phyloP scores from a whole-genome alignment of 768 basidiomycete species.

The Tephrocybe sp. region DNA sequence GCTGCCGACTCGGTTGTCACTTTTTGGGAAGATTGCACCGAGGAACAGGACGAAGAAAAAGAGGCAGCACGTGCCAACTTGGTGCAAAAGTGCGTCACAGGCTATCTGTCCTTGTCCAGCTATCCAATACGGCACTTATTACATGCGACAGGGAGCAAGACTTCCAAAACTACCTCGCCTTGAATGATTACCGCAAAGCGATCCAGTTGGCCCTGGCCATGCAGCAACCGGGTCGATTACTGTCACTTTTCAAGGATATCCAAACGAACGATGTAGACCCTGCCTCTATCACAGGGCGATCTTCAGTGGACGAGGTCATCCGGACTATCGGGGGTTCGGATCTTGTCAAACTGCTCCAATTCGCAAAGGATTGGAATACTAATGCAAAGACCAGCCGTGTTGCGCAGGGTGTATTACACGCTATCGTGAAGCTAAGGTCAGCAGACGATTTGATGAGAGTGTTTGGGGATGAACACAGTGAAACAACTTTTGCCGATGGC shows the following conservation, averaged over 20 bases:
- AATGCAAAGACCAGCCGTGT: constrained; percentile 82
- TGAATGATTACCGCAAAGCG: constrained; percentile 89
- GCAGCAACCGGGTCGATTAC: constrained; percentile 88
- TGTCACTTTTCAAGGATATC: constrained; percentile 75
- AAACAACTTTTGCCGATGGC: constrained; percentile 28
- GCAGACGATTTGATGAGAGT: constrained; percentile 73
- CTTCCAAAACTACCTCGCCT: constrained; percentile 82
- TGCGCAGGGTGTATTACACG: constrained; percentile 82
- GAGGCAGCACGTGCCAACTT: constrained; percentile 69
- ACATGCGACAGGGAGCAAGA: constrained; percentile 97
- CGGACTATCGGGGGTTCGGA: constrained; percentile 69
- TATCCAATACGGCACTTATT: constrained; percentile 9
- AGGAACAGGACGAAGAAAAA: constrained; percentile 75
- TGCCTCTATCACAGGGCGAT: constrained; percentile 61
- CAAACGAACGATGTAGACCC: constrained; percentile 27
- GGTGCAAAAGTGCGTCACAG: constrained; percentile 71
- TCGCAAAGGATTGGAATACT: constrained; percentile 94
- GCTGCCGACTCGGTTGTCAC: constrained; percentile 96
- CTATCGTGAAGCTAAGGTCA: constrained; percentile 74
- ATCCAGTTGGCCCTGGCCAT: constrained; percentile 91
- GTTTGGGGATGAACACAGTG: constrained; percentile 47
- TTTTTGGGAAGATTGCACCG: constrained; percentile 95
- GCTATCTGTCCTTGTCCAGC: neutral
- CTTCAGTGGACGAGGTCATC: constrained; percentile 81
- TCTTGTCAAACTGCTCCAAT: constrained; percentile 77